Evolutionary conservation across 2,329 filamentous ascomycete species (phyloP), one percentile per base, ranked within the genome.

Genomic region (Fusarium sp.): DNA sequence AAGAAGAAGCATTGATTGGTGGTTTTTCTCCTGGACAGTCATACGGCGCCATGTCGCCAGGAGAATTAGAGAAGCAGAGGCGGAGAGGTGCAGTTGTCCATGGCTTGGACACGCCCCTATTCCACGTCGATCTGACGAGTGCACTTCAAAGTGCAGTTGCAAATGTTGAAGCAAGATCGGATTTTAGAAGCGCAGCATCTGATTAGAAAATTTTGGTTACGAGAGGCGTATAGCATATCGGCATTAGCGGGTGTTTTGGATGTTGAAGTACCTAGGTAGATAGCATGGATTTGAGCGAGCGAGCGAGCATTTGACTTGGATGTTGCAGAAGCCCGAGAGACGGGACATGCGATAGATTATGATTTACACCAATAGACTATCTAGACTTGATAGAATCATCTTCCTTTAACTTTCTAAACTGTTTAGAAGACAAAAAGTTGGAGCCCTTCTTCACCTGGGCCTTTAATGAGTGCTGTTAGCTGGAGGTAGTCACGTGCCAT

Each of bases 71-170:
- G 67, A 82, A 75, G 58, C 66, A 75, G 33, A 81, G 79, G 60
- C 84, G 84, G 74, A 85, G 83, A 71, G 85, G 77, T 27, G 90
- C 91, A 2, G 86, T 92, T 4, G 89, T 98, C 14, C 91, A 94
- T 71, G 92, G 95, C n/a, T 82, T 96, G 68, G 96, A 97, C 79
- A 83, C 92, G 72, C 95, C 96, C 4, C 86, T 97, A 72, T 98
- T 99, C 86, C 96, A 99, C 77, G 88, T 97, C 58, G 96, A 98
- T 78, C 81, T 98, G 56, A 96, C 93, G 4, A 93, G 90, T 75
- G 96, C 96, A 6, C 80, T 98, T 72, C 92, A 97, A 79, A 93
- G 90, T 73, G 95, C 93, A 3, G 88, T 97, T 73, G 88, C 90
- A 29, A 97, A 96, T 72, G 86, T 92, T 0, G 87, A 93, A 79